Conservation (phyloP, 2,329 filamentous ascomycete genomes). For the Cladosporium sp. region DNA sequence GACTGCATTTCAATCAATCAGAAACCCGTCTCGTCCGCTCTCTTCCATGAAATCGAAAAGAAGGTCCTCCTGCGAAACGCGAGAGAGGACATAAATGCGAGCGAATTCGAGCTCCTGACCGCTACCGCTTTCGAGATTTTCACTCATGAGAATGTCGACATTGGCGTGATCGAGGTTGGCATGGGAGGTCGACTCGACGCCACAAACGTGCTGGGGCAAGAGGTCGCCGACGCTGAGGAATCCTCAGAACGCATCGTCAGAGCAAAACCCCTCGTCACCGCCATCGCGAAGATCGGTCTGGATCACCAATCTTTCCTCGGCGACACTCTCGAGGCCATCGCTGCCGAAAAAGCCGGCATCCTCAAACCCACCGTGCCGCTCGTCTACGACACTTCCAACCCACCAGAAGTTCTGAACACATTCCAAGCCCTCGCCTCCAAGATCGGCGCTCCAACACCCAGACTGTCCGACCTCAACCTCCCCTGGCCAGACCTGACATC, state of each 20-base stretch:
- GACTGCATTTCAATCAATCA: conserved; percentile 86
- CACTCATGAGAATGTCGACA: conserved; percentile 64
- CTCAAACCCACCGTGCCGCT: conserved; percentile 74
- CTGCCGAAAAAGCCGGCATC: conserved; percentile 86
- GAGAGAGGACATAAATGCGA: conserved; percentile 52
- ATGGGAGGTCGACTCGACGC: conserved; percentile 88
- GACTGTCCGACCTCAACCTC: neutral
- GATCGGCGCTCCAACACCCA: neutral
- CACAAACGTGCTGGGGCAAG: conserved; percentile 73
- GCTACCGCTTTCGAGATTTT: conserved; percentile 92
- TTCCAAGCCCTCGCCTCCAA: conserved; percentile 11
- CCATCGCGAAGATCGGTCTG: conserved; percentile 87
- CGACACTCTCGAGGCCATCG: conserved; percentile 74
- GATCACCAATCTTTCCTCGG: conserved; percentile 89
- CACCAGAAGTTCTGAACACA: conserved; percentile 47
- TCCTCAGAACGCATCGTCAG: conserved; percentile 7
- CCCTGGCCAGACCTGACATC: neutral
- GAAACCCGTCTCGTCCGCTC: conserved; percentile 5
- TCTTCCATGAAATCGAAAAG: conserved; percentile 48
- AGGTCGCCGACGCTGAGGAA: neutral
- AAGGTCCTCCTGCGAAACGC: conserved; percentile 57
- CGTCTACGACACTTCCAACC: conserved; percentile 74
- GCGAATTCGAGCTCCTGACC: conserved; percentile 81
- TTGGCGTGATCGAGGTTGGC: conserved; percentile 90
- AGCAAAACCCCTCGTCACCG: conserved; percentile 64